phyloP scores from a whole-genome alignment of 108 stramenopile species.

The Fragilariopsis cylindrus region DNA sequence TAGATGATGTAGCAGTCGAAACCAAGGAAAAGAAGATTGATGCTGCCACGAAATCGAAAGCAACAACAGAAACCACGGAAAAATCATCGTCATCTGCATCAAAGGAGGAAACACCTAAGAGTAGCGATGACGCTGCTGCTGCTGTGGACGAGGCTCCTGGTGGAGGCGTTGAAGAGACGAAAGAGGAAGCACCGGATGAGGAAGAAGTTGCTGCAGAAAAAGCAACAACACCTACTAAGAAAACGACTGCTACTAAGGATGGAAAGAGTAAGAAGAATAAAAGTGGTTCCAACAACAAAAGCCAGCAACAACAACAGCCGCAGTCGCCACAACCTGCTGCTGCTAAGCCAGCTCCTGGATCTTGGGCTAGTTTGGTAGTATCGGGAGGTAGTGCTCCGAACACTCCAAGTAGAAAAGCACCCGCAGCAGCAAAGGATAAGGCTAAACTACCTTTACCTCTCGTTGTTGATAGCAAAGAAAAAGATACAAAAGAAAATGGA shows the following conservation, averaged over 20 bases:
- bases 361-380: constrained; percentile 85
- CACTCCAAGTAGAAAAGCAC: constrained; percentile 16
- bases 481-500: constrained; percentile 11
- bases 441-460: constrained; percentile 18
- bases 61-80: background rate
- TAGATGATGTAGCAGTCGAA: constrained; percentile 8
- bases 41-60: background rate
- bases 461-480: background rate
- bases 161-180: constrained; percentile 53
- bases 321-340: constrained; percentile 30
- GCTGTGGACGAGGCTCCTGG: constrained; percentile 40
- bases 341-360: constrained; percentile 59
- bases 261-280: constrained; percentile 32
- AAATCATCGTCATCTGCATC: constrained; percentile 14
- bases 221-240: constrained; percentile 31
- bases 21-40: background rate
- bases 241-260: constrained; percentile 9
- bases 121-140: constrained; percentile 6
- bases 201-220: constrained; percentile 20
- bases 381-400: constrained; percentile 39
- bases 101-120: constrained; percentile 11
- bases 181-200: constrained; percentile 38
- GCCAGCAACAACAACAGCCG: constrained; percentile 11
- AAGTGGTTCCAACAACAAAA: constrained; percentile 21
- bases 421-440: background rate